phyloP scores from a whole-genome alignment of 2,329 filamentous ascomycete genomes.

The Elsinoe fawcettii region DNA sequence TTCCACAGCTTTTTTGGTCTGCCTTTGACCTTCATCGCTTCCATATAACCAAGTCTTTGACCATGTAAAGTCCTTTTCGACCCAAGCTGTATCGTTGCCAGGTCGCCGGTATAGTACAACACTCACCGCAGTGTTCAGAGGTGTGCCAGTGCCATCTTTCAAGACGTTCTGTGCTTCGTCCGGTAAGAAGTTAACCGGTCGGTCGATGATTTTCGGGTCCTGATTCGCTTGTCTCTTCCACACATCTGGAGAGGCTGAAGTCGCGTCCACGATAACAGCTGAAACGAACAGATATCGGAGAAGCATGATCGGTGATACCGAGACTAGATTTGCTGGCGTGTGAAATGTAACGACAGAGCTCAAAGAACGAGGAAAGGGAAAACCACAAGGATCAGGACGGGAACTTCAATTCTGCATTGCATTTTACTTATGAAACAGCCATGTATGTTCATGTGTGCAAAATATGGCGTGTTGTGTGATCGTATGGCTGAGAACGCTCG shows the following conservation, averaged over 20 bases:
- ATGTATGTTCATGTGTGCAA: neutral
- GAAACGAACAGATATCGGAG: too few relatives aligned
- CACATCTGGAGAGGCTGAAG: too few relatives aligned
- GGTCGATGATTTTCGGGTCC: neutral
- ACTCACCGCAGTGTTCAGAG: neutral
- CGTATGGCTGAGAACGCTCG: neutral
- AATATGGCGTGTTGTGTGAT: neutral
- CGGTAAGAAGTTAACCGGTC: neutral
- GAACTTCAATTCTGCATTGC: neutral
- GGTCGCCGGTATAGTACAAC: neutral
- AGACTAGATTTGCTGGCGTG: too few relatives aligned
- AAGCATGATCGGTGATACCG: too few relatives aligned
- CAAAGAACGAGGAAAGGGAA: too few relatives aligned
- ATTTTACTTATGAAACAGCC: neutral
- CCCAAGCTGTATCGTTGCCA: neutral
- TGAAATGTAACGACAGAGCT: too few relatives aligned
- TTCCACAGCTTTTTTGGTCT: slow-evolving; percentile 37
- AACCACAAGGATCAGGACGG: too few relatives aligned
- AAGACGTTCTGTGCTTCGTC: neutral
- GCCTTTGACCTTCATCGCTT: neutral
- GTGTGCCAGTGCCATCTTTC: neutral
- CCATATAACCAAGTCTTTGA: neutral
- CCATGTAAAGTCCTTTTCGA: neutral
- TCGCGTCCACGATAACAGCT: too few relatives aligned
- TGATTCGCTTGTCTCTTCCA: neutral